These are phyloP conservation scores for Oryza meridionalis DNA, from an alignment of 176 grass and related monocot species.

Conservation along the genomic window DNA sequence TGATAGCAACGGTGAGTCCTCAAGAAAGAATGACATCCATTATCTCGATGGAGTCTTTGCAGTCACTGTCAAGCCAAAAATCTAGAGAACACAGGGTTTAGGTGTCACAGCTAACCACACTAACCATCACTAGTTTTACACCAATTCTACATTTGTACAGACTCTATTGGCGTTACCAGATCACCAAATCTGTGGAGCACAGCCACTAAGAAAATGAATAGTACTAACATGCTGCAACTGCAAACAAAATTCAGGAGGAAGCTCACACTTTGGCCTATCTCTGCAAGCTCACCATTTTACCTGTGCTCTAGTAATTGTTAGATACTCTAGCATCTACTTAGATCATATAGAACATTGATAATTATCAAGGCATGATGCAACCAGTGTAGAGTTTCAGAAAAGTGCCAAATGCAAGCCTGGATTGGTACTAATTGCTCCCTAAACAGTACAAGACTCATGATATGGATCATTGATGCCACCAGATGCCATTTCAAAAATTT, in stretches of 20 bases:
- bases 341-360: neutral
- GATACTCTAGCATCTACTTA: constrained; percentile 1
- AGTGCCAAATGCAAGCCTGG: constrained; percentile 48
- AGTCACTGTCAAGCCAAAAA: constrained; percentile 17
- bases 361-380: constrained; percentile 34
- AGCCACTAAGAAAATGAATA: neutral
- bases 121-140: neutral
- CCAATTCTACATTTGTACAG: neutral
- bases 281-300: neutral
- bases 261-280: neutral
- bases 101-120: constrained; percentile 17
- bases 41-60: neutral
- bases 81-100: neutral
- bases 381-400: constrained; percentile 18
- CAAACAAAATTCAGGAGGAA: neutral
- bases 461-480: constrained; percentile 33
- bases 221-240: neutral
- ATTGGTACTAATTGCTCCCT: constrained; percentile 26
- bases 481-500: constrained; percentile 34
- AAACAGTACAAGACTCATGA: constrained; percentile 16
- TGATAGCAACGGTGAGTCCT: neutral
- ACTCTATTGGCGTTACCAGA: neutral
- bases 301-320: neutral
- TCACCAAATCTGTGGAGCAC: neutral
- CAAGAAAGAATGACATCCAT: neutral